Conservation (phyloP, 225 moss, liverwort and hornwort genomes). For the Pseudoscleropodium purum region DNA sequence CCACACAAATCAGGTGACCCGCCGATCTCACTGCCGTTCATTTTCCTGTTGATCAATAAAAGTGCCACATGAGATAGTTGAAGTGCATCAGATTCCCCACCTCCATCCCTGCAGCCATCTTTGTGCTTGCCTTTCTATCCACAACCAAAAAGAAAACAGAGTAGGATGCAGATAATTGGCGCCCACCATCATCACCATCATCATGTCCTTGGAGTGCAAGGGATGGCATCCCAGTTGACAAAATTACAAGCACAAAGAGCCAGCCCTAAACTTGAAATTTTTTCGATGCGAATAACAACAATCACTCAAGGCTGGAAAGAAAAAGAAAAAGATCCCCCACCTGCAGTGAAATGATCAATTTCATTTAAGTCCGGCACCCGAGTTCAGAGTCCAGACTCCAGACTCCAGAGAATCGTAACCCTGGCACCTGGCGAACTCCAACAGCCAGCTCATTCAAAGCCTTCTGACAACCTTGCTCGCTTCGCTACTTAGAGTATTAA, state of each 20-base stretch:
- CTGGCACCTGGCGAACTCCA: not conserved
- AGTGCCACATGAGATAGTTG: not conserved
- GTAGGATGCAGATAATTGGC: not conserved
- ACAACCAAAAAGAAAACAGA: not conserved
- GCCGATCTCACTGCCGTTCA: not conserved
- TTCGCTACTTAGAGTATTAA: not conserved
- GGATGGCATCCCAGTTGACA: not conserved
- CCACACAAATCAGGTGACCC: not conserved
- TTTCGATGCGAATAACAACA: not conserved
- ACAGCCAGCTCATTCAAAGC: not conserved
- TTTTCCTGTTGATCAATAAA: not conserved
- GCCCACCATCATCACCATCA: not conserved
- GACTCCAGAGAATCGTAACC: constrained; percentile 1
- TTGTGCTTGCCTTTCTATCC: not conserved
- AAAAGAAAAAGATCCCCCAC: not conserved
- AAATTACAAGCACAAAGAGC: not conserved
- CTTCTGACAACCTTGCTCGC: not conserved
- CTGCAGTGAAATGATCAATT: not conserved
- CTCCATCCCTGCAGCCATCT: not conserved
- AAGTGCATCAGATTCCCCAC: not conserved
- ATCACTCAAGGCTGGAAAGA: not conserved
- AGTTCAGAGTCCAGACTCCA: not conserved
- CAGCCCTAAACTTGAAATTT: too few species aligned
- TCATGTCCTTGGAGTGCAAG: not conserved
- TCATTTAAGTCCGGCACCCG: not conserved